phyloP scores from a whole-genome alignment of 202 grass and related monocot genomes.

The Digitaria exilis region DNA sequence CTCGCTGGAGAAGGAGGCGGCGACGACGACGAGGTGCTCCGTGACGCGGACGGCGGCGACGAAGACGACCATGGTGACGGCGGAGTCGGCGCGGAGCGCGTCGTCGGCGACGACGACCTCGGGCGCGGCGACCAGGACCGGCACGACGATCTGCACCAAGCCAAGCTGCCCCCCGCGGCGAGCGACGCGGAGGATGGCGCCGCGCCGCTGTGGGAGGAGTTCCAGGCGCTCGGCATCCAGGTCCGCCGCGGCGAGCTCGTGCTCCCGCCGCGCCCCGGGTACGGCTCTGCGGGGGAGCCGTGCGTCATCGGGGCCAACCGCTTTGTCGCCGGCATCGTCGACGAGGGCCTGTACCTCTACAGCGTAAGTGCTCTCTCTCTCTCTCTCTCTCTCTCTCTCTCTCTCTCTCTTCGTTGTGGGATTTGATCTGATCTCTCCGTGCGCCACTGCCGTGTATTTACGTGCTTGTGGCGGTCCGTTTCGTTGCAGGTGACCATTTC shows the following conservation, averaged over 20 bases:
- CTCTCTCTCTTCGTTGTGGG: not conserved
- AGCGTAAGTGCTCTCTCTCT: slow-evolving; percentile 50
- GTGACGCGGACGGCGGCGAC: not conserved
- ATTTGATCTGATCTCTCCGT: not conserved
- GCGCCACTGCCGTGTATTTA: not conserved
- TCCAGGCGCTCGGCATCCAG: not conserved
- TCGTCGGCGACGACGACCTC: not conserved
- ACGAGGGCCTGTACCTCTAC: slow-evolving; percentile 56
- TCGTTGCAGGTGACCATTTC: slow-evolving; percentile 50
- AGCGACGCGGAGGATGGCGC: not conserved
- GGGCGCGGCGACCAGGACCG: not conserved
- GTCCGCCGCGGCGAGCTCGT: slow-evolving; percentile 3
- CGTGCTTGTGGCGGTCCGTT: not conserved
- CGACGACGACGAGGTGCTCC: not conserved
- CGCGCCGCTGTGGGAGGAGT: not conserved
- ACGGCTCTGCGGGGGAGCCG: slow-evolving; percentile 13
- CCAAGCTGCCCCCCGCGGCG: not conserved
- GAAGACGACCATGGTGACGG: not conserved
- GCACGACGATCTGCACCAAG: slow-evolving; percentile 8
- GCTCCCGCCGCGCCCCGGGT: slow-evolving; percentile 45
- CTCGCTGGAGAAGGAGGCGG: not conserved
- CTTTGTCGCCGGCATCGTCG: slow-evolving; percentile 50
- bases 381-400: not conserved
- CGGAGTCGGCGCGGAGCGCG: not conserved
- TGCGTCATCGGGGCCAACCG: slow-evolving; percentile 53